These are phyloP conservation scores for Ustilago vetiveriae DNA, from an alignment of 1,284 basidiomycete genomes.

Conservation along the genomic window DNA sequence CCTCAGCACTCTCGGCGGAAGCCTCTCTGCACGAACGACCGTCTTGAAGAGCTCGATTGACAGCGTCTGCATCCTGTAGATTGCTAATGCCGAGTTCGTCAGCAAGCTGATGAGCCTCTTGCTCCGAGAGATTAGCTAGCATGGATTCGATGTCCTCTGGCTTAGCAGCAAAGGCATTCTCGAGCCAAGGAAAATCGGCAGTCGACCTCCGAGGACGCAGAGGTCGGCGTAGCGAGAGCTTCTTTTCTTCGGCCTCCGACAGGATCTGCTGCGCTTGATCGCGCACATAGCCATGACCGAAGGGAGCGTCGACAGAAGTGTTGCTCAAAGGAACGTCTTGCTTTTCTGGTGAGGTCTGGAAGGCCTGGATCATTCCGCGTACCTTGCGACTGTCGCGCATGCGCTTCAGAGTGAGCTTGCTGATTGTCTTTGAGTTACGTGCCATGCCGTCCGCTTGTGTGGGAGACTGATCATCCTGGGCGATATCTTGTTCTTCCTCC, in stretches of 20 bases:
- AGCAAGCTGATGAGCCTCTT: constrained; percentile 48
- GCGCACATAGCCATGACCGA: constrained; percentile 48
- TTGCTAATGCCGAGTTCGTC: constrained; percentile 43
- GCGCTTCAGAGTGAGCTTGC: constrained; percentile 55
- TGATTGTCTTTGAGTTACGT: constrained; percentile 29
- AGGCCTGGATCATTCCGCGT: constrained; percentile 53
- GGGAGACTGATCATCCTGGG: not conserved
- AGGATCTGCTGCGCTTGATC: constrained; percentile 48
- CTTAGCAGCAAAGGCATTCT: constrained; percentile 5
- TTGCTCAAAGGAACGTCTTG: constrained; percentile 18
- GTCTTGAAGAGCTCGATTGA: constrained; percentile 9
- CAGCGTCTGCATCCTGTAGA: constrained; percentile 32
- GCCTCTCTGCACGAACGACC: constrained; percentile 1
- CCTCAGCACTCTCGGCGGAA: constrained; percentile 14
- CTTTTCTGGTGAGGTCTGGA: constrained; percentile 43
- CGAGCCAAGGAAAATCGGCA: constrained; percentile 42
- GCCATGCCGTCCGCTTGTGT: constrained; percentile 19
- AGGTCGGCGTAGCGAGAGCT: constrained; percentile 33
- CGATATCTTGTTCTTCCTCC: constrained; percentile 12
- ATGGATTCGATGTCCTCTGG: constrained; percentile 37
- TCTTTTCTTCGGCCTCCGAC: constrained; percentile 41
- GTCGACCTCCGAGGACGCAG: constrained; percentile 37
- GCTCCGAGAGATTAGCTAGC: constrained; percentile 30
- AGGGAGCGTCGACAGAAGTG: constrained; percentile 27
- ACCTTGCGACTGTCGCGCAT: constrained; percentile 57